These are phyloP conservation scores for Chalciporus pseudorubinellus DNA, from an alignment of 768 basidiomycete species.

Conservation along the genomic window DNA sequence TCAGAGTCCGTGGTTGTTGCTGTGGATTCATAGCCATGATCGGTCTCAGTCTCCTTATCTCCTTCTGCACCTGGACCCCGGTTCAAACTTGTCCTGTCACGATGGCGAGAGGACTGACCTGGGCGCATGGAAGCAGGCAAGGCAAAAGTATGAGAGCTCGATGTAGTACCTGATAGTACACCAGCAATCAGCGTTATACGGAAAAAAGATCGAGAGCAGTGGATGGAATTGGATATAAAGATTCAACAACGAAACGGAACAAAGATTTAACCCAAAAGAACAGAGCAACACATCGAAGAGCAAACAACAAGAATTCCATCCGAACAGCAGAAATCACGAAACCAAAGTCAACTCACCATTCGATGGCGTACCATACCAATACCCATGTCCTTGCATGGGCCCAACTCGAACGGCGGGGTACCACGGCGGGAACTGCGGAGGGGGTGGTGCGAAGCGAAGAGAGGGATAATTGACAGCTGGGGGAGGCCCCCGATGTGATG, in stretches of 20 bases:
- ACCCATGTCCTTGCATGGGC: constrained; percentile 17
- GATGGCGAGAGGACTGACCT: constrained; percentile 1
- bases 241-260: not conserved
- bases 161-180: constrained; percentile 15
- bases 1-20: constrained; percentile 28
- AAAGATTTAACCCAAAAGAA: not conserved
- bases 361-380: constrained; percentile 20
- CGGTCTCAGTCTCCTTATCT: constrained; percentile 22
- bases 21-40: constrained; percentile 26
- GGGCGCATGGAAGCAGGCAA: constrained; percentile 1
- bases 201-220: not conserved
- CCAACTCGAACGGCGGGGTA: constrained; percentile 10
- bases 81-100: not conserved
- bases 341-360: constrained; percentile 18
- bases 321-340: not conserved
- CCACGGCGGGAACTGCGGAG: constrained; percentile 15
- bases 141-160: not conserved
- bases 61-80: not conserved
- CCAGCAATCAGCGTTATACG: constrained; percentile 10
- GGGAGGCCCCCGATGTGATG: constrained; percentile 8
- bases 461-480: not conserved
- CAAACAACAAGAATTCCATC: not conserved
- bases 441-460: constrained; percentile 14
- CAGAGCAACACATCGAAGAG: not conserved
- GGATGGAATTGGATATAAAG: not conserved